These are phyloP conservation scores for Coemansia aciculifera DNA, from an alignment of 192 early-diverging fungal genomes.

Conservation along the genomic window DNA sequence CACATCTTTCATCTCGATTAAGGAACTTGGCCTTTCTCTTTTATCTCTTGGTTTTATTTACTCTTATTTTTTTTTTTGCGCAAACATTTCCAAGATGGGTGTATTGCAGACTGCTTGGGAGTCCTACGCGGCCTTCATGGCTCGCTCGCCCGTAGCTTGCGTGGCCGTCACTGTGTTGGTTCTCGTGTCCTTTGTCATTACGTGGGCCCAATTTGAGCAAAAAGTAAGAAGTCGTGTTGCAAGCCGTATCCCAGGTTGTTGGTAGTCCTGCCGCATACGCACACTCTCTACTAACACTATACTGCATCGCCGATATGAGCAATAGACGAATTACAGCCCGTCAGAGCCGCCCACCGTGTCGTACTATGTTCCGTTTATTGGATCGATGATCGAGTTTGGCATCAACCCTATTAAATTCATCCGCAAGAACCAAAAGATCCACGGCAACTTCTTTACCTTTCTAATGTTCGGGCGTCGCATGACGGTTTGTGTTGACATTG, in stretches of 20 bases:
- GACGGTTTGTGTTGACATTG: conserved; percentile 83
- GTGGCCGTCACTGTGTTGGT: conserved; percentile 24
- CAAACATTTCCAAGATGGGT: conserved; percentile 37
- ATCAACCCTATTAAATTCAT: conserved; percentile 88
- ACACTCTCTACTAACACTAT: background rate
- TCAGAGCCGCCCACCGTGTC: conserved; percentile 71
- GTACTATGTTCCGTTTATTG: conserved; percentile 86
- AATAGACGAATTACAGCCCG: conserved; percentile 29
- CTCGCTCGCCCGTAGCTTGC: conserved; percentile 37
- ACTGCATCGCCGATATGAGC: background rate
- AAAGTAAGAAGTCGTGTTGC: background rate
- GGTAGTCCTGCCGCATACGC: background rate
- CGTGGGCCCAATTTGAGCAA: conserved; percentile 56
- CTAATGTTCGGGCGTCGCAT: conserved; percentile 88
- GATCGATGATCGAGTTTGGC: conserved; percentile 84
- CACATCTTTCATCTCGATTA: background rate
- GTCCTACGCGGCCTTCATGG: conserved; percentile 35
- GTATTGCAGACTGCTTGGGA: conserved; percentile 33
- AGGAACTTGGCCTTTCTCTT: conserved; percentile 1
- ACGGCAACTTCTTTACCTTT: conserved; percentile 93
- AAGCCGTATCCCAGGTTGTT: background rate
- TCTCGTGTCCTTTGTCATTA: conserved; percentile 29
- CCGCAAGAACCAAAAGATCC: conserved; percentile 73
- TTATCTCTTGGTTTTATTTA: conserved; percentile 2
- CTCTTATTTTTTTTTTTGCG: background rate